These are phyloP conservation scores for Xylaria flabelliformis DNA, from an alignment of 495 filamentous ascomycete species.

Conservation along the genomic window DNA sequence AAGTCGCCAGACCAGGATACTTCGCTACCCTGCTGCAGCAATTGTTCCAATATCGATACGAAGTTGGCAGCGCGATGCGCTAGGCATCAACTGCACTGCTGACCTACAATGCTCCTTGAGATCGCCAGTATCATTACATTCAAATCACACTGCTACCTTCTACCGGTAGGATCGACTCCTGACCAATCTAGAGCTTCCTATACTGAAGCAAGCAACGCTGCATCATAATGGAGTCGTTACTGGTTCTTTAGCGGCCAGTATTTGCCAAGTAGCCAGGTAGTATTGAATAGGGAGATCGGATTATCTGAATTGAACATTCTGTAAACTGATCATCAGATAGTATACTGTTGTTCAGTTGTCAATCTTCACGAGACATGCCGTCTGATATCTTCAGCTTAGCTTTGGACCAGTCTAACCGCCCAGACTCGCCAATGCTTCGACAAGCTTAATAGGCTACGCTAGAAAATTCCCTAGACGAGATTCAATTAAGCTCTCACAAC, in stretches of 20 bases:
- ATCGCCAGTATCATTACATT: constrained; percentile 10
- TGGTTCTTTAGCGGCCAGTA: background rate
- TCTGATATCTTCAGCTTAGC: constrained; percentile 9
- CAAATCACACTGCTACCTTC: background rate
- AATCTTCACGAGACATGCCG: constrained; percentile 1
- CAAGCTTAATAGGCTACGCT: background rate
- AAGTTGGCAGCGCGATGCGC: background rate
- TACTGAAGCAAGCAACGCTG: background rate
- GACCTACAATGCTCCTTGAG: background rate
- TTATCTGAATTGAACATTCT: background rate
- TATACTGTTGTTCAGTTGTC: background rate
- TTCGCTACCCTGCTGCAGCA: background rate
- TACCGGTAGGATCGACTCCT: constrained; percentile 11
- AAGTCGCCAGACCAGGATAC: background rate
- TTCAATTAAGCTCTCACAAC: constrained; percentile 21
- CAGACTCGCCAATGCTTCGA: background rate
- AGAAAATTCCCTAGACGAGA: background rate
- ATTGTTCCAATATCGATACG: background rate
- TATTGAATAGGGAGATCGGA: constrained; percentile 2
- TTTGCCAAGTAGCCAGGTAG: constrained; percentile 10
- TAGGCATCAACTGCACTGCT: background rate
- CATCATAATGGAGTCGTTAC: background rate
- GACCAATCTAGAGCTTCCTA: constrained; percentile 10
- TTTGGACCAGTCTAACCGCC: constrained; percentile 4
- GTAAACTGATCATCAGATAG: background rate